phyloP scores from a whole-genome alignment of 306 rosid species.

The Carpinus fangiana region DNA sequence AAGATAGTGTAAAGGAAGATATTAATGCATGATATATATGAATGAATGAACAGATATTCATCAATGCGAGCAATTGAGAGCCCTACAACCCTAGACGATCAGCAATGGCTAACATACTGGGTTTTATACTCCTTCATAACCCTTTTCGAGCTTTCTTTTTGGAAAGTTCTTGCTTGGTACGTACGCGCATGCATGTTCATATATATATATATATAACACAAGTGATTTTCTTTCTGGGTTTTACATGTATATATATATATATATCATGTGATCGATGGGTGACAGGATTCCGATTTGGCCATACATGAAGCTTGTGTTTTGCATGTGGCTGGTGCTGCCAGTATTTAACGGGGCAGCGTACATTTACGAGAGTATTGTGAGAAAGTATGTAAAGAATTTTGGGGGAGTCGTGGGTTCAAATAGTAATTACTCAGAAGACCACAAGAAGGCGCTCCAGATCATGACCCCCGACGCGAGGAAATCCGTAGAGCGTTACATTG shows the following conservation, averaged over 20 bases:
- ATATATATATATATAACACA: too few species aligned
- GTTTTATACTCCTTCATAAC: slow-evolving; percentile 72
- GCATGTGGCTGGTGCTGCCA: slow-evolving; percentile 87
- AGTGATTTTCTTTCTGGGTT: not conserved
- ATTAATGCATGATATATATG: not conserved
- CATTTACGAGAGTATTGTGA: slow-evolving; percentile 67
- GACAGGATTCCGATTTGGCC: slow-evolving; percentile 86
- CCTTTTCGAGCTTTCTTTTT: slow-evolving; percentile 71
- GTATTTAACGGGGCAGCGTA: slow-evolving; percentile 91
- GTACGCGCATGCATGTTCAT: not conserved
- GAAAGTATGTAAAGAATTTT: slow-evolving; percentile 58
- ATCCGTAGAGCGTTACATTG: slow-evolving; percentile 69
- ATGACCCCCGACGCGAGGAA: slow-evolving; percentile 79
- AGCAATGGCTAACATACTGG: slow-evolving; percentile 97
- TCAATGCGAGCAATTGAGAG: slow-evolving; percentile 89
- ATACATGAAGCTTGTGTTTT: slow-evolving; percentile 67
- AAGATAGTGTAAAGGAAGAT: too few species aligned
- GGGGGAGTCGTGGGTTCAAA: slow-evolving; percentile 37
- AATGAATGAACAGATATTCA: slow-evolving; percentile 56
- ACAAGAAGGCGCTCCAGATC: slow-evolving; percentile 74
- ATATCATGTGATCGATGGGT: not conserved
- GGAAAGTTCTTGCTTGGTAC: slow-evolving; percentile 73
- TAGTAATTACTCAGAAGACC: slow-evolving; percentile 41
- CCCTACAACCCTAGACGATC: slow-evolving; percentile 85
- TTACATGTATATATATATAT: not conserved